Percentiles rank a stretch among this genome's conserved stretches.
Conservation (phyloP, 2,329 filamentous ascomycete genomes). For the Aureobasidium mangrovei region DNA sequence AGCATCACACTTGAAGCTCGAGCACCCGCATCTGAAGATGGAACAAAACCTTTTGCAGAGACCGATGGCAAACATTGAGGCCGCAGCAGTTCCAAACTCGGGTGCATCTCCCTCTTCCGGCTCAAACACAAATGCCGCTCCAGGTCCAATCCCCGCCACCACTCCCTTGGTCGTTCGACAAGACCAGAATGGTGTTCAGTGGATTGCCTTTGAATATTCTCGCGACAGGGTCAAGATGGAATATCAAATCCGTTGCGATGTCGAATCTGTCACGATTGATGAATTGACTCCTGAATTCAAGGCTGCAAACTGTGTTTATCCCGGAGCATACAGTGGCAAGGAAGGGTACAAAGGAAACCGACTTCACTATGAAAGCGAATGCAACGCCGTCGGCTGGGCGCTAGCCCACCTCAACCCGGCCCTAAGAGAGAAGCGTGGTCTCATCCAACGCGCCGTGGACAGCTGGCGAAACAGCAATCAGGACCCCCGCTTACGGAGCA, state of each 20-base stretch:
- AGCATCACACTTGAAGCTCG: slow-evolving; percentile 1
- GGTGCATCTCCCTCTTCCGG: slow-evolving; percentile 26
- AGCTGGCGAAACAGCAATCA: slow-evolving; percentile 99
- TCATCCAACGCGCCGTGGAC: slow-evolving; percentile 95
- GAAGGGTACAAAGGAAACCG: slow-evolving; percentile 96
- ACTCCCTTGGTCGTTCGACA: slow-evolving; percentile 90
- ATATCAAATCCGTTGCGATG: slow-evolving; percentile 96
- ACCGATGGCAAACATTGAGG: slow-evolving; percentile 38
- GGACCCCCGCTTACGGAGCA: slow-evolving; percentile 80
- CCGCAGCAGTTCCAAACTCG: neutral
- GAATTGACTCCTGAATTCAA: slow-evolving; percentile 82
- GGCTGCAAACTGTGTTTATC: slow-evolving; percentile 96
- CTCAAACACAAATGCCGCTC: slow-evolving; percentile 79
- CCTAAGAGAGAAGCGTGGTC: slow-evolving; percentile 81
- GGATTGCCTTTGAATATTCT: slow-evolving; percentile 98
- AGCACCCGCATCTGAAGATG: neutral
- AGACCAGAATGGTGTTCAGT: slow-evolving; percentile 93
- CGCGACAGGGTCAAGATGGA: slow-evolving; percentile 98
- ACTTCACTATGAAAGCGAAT: slow-evolving; percentile 93
- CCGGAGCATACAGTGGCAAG: slow-evolving; percentile 86
- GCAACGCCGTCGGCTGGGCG: slow-evolving; percentile 99
- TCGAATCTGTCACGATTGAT: slow-evolving; percentile 91
- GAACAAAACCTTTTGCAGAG: slow-evolving; percentile 48
- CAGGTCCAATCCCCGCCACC: slow-evolving; percentile 91
- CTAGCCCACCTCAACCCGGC: slow-evolving; percentile 86